Percentiles rank a stretch among this genome's conserved stretches.
phyloP scores from a whole-genome alignment of 2,329 filamentous ascomycete species.

The Trichophyton mentagrophytes region DNA sequence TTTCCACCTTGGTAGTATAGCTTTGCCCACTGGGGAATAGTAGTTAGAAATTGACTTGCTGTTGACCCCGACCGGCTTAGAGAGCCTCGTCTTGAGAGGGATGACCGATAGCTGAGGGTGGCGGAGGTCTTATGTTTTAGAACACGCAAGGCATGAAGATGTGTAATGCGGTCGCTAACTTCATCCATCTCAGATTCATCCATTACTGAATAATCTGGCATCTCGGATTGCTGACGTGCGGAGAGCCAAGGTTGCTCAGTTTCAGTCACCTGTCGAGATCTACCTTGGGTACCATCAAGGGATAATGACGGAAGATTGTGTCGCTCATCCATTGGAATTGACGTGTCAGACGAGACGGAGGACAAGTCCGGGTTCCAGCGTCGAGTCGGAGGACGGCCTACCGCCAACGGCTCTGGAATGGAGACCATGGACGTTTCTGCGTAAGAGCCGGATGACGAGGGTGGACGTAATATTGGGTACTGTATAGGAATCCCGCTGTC shows the following conservation, averaged over 20 bases:
- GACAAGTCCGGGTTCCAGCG: conserved; percentile 34
- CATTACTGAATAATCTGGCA: conserved; percentile 10
- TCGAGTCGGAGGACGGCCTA: conserved; percentile 21
- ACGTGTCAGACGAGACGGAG: conserved; percentile 33
- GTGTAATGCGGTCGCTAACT: conserved; percentile 25
- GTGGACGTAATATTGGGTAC: conserved; percentile 10
- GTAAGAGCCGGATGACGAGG: conserved; percentile 30
- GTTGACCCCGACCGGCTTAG: conserved; percentile 32
- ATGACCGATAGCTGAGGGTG: conserved; percentile 31
- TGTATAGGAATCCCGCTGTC: conserved; percentile 5
- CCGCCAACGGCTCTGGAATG: conserved; percentile 20
- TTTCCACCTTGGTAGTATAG: conserved; percentile 59
- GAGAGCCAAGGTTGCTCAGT: neutral
- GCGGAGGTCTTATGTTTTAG: conserved; percentile 21
- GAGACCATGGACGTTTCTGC: conserved; percentile 23
- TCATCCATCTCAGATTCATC: conserved; percentile 24
- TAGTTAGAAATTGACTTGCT: conserved; percentile 33
- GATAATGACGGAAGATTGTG: neutral
- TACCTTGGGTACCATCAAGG: neutral
- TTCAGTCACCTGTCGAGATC: neutral
- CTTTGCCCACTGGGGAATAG: conserved; percentile 39
- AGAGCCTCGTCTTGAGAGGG: conserved; percentile 27
- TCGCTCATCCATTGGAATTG: neutral
- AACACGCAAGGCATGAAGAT: conserved; percentile 18
- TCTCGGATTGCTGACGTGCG: neutral